Evolutionary conservation across 805 yeast species (phyloP), one percentile per base, ranked within the genome.

Genomic region (Schwanniomyces polymorphus): DNA sequence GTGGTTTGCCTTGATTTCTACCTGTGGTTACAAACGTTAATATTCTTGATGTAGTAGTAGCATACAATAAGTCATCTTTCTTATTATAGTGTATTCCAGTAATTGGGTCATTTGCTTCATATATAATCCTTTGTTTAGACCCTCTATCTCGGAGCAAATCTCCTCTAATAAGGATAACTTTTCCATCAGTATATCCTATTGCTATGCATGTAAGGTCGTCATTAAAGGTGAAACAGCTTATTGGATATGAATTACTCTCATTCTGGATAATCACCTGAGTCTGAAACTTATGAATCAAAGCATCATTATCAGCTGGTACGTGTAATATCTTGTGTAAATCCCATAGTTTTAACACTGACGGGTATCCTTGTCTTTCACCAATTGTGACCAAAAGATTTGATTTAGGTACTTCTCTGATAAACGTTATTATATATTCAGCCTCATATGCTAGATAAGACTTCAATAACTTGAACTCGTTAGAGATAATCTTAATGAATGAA

Each of bases 61-160:
- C 86, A 60, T 80, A 91, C 12, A 91, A 66, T 4, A 68, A 38
- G 27, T 79, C 67, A 1, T 79, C 75, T 12, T 75, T 75, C 42
- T 80, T 77, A 43, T 75, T 75, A 54, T 91, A 80, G 26, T 79
- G 78, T 1, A 92, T 66, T 0, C 88, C 86, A 0, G 98, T 92
- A 16, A 94, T 78, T 1, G 97, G 96, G 42, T 89, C 94, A 2
- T 75, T 68, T 43, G 84, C 80, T 48, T 86, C 88, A 60, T 84
- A 88, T 0, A 91, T 83, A 0, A 86, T 63, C 26, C 97, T 72
- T 58, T 92, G 98, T 53, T 94, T 80, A 8, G 96, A 83, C 0
- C 98, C 98, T 48, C 96, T 72, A 60, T 94, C 99, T 55, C 91
- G 81, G 6, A 89, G 54, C 27, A 94, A 64, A 63, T 94, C 98